phyloP scores from a whole-genome alignment of 805 yeast species.

The Sugiyamaella qingdaonensis region DNA sequence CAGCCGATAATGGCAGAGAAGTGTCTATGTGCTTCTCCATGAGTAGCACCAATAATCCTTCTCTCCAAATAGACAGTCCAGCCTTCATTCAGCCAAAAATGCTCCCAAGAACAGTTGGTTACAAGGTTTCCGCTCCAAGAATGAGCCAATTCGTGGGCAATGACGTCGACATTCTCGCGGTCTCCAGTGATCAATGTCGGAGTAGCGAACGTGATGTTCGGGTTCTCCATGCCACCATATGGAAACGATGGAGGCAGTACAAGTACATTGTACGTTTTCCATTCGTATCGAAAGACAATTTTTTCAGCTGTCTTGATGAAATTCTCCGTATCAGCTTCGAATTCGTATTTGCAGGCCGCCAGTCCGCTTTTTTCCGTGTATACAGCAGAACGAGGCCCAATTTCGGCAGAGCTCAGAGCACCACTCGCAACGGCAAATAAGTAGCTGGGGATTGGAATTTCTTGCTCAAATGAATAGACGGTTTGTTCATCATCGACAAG shows the following conservation, averaged over 20 bases:
- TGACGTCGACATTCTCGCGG: slow-evolving; percentile 78
- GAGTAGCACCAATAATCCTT: slow-evolving; percentile 70
- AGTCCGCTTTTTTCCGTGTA: slow-evolving; percentile 72
- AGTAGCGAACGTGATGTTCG: slow-evolving; percentile 85
- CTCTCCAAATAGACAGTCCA: slow-evolving; percentile 94
- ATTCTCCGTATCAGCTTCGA: slow-evolving; percentile 67
- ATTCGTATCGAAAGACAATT: slow-evolving; percentile 73
- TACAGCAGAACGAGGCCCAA: slow-evolving; percentile 85
- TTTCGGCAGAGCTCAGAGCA: slow-evolving; percentile 56
- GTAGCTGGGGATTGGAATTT: slow-evolving; percentile 81
- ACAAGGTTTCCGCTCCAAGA: slow-evolving; percentile 92
- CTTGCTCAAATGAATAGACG: slow-evolving; percentile 57
- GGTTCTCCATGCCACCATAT: slow-evolving; percentile 95
- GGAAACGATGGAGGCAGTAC: slow-evolving; percentile 76
- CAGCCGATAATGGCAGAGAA: slow-evolving; percentile 85
- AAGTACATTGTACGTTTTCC: slow-evolving; percentile 78
- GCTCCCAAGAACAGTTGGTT: slow-evolving; percentile 88
- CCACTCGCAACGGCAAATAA: slow-evolving; percentile 84
- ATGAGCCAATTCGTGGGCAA: slow-evolving; percentile 91
- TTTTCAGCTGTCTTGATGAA: slow-evolving; percentile 76
- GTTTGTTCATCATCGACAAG: slow-evolving; percentile 9
- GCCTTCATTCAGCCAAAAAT: slow-evolving; percentile 93
- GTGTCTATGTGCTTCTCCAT: slow-evolving; percentile 74
- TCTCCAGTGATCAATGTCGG: slow-evolving; percentile 85
- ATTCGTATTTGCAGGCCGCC: slow-evolving; percentile 70